Base-by-base conservation (phyloP, 2,329 filamentous ascomycete species). In the Fusarium sp. region DNA sequence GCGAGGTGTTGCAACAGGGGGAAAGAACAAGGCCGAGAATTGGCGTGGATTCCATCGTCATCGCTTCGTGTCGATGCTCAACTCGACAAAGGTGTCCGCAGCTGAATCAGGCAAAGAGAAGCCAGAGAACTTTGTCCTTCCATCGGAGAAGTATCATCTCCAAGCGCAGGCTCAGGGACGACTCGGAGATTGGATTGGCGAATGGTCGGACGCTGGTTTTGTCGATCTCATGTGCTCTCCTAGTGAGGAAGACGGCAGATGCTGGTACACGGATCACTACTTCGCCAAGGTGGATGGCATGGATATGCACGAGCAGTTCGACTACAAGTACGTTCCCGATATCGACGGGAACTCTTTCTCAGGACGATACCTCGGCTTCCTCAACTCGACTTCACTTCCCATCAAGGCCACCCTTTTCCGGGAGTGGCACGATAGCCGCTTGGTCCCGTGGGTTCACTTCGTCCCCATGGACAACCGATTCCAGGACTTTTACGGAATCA, bases 391-490 rank as follows among this genome's bases (percentile, higher is more conserved):
- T 3, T 89, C 87, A 17, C 77, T 94, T 10, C 90, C 90, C 0
- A 87, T 96, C 79, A 96, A 95, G 79, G 87, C 90, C 7, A 93
- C 92, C 0, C 81, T 95, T 22, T 96, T 90, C 79, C 84, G 87
- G 20, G 92, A 96, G 76, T 96, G 92, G 92, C 92, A 94, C 73
- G 92, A 94, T 75, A 86, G 85, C 44, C 84, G 92, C 4, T 82
- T 95, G 2, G 82, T 93, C 3, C 84, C 91, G 1, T 96, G 92
- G 92, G 88, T 88, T 72, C 92, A 96, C 77, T 95, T 92, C 71
- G 89, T 94, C 3, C 92, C 92, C 17, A 89, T 95, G 85, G 90
- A 94, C 75, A 91, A 87, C 73, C 86, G 88, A 2, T 94, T 90
- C 72, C 80, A 86, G 35, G 92, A 94, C 70, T 85, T 91, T 71